Evolutionary conservation across 2,329 filamentous ascomycete genomes (phyloP).

Genomic region (Scolecobasidium constrictum): DNA sequence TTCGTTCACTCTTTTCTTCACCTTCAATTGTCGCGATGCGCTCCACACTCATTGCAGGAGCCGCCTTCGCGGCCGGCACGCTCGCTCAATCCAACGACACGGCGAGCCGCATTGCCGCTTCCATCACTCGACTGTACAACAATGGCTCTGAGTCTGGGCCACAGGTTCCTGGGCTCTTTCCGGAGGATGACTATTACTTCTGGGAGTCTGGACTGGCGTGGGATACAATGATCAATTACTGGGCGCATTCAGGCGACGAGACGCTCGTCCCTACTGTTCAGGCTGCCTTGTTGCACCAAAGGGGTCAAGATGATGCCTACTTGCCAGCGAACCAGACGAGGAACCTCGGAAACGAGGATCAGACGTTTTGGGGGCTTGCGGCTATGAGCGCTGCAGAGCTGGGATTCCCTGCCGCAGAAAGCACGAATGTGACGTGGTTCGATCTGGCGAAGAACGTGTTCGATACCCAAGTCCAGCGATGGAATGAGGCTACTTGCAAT

Average conservation of each 20-base stretch:
- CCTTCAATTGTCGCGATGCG: too few relatives aligned
- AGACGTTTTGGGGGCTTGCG: constrained; percentile 46
- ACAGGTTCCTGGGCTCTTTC: constrained; percentile 48
- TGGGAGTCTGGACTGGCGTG: constrained; percentile 31
- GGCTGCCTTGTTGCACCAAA: constrained; percentile 31
- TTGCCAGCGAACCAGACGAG: constrained; percentile 28
- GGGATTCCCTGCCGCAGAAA: constrained; percentile 29
- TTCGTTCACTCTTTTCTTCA: too few relatives aligned
- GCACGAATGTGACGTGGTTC: constrained; percentile 49
- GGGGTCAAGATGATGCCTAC: constrained; percentile 30
- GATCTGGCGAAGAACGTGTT: constrained; percentile 69
- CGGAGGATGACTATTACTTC: constrained; percentile 31
- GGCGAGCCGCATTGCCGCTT: too few relatives aligned
- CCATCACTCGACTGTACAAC: too few relatives aligned
- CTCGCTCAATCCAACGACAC: too few relatives aligned
- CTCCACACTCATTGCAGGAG: too few relatives aligned
- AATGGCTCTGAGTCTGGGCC: constrained; percentile 49
- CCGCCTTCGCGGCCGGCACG: too few relatives aligned
- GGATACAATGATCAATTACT: constrained; percentile 27
- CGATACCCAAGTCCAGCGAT: constrained; percentile 62
- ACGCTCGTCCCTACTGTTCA: constrained; percentile 31
- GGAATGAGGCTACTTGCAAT: constrained; percentile 54
- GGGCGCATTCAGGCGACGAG: constrained; percentile 29
- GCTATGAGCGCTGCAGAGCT: constrained; percentile 46
- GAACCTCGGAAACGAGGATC: constrained; percentile 47